Evolutionary conservation across 2,329 filamentous ascomycete species (phyloP).

Genomic region (Penicillium sp.): DNA sequence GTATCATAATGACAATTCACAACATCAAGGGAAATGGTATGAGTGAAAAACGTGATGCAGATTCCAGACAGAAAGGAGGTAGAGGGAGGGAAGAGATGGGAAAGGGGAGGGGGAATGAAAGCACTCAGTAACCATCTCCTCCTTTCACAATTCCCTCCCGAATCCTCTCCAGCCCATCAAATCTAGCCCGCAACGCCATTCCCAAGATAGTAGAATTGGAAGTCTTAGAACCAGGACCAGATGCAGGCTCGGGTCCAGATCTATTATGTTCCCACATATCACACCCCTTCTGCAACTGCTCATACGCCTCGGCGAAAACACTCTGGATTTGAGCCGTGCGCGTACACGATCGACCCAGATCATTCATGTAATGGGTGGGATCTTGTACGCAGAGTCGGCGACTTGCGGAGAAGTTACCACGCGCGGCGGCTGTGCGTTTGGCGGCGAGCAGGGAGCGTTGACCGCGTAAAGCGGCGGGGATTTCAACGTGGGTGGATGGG

Average conservation of each 20-base stretch:
- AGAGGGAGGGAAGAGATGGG: conserved; percentile 2
- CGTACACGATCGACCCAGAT: conserved; percentile 48
- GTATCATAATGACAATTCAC: too few relatives aligned
- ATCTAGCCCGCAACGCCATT: conserved; percentile 25
- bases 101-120: neutral
- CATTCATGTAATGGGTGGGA: conserved; percentile 52
- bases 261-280: conserved; percentile 18
- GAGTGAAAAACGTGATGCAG: too few relatives aligned
- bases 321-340: conserved; percentile 47
- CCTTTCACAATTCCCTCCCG: conserved; percentile 9
- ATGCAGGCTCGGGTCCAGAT: too few relatives aligned
- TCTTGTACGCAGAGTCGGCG: conserved; percentile 53
- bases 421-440: conserved; percentile 29
- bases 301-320: conserved; percentile 34
- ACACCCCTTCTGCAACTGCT: conserved; percentile 20
- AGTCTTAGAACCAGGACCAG: too few relatives aligned
- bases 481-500: too few relatives aligned
- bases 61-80: neutral
- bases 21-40: too few relatives aligned
- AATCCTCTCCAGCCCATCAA: conserved; percentile 21
- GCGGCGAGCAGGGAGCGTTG: conserved; percentile 36
- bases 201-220: conserved; percentile 16
- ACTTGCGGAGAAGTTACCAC: conserved; percentile 21
- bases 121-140: too few relatives aligned
- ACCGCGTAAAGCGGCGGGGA: conserved; percentile 21